phyloP scores from a whole-genome alignment of 495 filamentous ascomycete genomes.

The Bacidia gigantensis region DNA sequence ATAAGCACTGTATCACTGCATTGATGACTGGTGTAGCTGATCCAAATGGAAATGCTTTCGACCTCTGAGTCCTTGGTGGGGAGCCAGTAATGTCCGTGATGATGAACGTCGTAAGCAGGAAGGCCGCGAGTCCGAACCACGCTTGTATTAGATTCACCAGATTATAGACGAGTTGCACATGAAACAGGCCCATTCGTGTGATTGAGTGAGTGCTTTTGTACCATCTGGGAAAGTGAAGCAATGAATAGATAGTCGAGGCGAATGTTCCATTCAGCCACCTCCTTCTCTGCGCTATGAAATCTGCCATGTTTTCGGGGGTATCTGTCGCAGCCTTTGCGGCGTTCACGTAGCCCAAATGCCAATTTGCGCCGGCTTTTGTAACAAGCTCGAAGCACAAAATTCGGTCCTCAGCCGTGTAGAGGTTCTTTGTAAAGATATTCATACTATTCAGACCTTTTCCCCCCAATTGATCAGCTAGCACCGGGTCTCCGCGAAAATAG shows the following conservation, averaged over 20 bases:
- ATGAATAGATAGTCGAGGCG: not conserved
- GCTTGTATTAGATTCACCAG: not conserved
- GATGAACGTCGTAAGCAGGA: not conserved
- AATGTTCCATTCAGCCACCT: conserved; percentile 43
- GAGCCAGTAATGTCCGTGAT: not conserved
- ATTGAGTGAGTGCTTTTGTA: not conserved
- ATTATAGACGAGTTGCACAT: not conserved
- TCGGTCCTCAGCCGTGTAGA: conserved; percentile 99
- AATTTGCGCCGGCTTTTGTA: conserved; percentile 92
- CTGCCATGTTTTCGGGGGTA: conserved; percentile 85
- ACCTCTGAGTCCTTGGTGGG: conserved; percentile 40
- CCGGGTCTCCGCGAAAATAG: conserved; percentile 98
- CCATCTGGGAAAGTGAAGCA: not conserved
- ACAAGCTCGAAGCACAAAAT: conserved; percentile 98
- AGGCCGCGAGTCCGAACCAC: not conserved
- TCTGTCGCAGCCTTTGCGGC: conserved; percentile 95
- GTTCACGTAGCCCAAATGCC: conserved; percentile 95
- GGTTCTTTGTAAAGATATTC: conserved; percentile 99
- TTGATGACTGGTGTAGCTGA: conserved; percentile 94
- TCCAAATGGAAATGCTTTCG: conserved; percentile 55
- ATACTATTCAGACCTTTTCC: conserved; percentile 98
- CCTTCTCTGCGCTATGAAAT: conserved; percentile 64
- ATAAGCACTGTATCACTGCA: conserved; percentile 75
- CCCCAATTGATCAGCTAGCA: conserved; percentile 76
- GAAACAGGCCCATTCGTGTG: not conserved